Evolutionary conservation across 495 filamentous ascomycete species (phyloP).

Genomic region (Tuber aestivum): DNA sequence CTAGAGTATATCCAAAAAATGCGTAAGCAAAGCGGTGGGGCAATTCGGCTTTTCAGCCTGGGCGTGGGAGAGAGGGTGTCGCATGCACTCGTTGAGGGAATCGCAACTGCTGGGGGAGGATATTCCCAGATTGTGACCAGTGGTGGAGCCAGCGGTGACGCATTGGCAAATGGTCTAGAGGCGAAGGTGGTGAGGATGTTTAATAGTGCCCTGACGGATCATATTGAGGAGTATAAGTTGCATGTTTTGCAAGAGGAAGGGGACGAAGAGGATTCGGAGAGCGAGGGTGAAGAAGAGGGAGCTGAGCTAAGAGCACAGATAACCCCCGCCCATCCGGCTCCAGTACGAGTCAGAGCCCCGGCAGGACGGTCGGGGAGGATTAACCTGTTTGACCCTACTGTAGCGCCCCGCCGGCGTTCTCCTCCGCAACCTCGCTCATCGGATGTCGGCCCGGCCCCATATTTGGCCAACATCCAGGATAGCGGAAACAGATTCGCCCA

Average conservation of each 20-base stretch:
- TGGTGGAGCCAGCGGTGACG: slow-evolving; percentile 38
- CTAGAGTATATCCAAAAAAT: slow-evolving; percentile 52
- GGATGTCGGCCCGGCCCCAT: slow-evolving; percentile 44
- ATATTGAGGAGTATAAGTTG: slow-evolving; percentile 55
- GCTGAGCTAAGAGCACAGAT: slow-evolving; percentile 52
- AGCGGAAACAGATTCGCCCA: slow-evolving; percentile 46
- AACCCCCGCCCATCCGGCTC: slow-evolving; percentile 14
- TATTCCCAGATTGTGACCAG: slow-evolving; percentile 55
- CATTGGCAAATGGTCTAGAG: slow-evolving; percentile 49
- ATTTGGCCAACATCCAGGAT: slow-evolving; percentile 41
- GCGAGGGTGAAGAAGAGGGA: slow-evolving; percentile 53
- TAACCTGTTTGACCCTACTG: slow-evolving; percentile 6
- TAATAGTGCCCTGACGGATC: slow-evolving; percentile 58
- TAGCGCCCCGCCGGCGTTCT: slow-evolving; percentile 47
- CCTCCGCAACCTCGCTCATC: slow-evolving; percentile 45
- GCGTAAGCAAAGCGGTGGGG: slow-evolving; percentile 47
- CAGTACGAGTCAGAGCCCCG: neutral
- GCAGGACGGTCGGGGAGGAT: slow-evolving; percentile 19
- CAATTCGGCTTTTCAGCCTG: slow-evolving; percentile 58
- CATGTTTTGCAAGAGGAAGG: slow-evolving; percentile 54
- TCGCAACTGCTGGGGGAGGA: slow-evolving; percentile 61
- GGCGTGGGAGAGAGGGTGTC: slow-evolving; percentile 60
- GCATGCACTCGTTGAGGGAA: slow-evolving; percentile 59
- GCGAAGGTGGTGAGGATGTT: slow-evolving; percentile 62
- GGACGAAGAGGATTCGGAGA: slow-evolving; percentile 5